Evolutionary conservation across 345 rosid species (phyloP), one percentile per base, ranked within the genome.

Genomic region (Noccaea caerulescens): DNA sequence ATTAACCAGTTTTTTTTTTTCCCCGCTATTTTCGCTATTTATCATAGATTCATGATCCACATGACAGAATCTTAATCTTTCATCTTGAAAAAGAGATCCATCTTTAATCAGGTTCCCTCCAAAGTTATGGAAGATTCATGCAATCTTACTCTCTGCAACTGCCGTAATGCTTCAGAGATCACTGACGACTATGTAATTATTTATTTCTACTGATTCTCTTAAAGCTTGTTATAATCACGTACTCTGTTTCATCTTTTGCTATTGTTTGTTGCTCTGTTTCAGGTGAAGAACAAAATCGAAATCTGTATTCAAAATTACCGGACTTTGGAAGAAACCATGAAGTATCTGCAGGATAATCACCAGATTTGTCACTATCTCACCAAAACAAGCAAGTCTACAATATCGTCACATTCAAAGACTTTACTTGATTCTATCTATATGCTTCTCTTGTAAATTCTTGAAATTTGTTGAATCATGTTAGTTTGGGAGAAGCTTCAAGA

Each of bases 401-500:
- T 1, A 7, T 23, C 11, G 23, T 9, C 6, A 54, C 11, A 47
- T 18, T 49, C 16, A 1, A 30, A 25, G 33, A 16, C 44, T 14
- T 36, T 16, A 14, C 18, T 37, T 57, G 44, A 37, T 56, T 56
- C 42, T 37, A 3, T 10, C 54, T 20, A 13, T 18, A 50, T 4
- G 54, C 6, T 8, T 65, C 9, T 37, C 13, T 37, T 58, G 6
- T 56, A 12, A 57, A 3, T 1, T 3, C 30, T 18, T 10, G 25
- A 23, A 6, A 23, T 64, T n/a, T 63, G 45, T 45, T 14, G 30
- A 27, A 27, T 27, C 25, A 4, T 53, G 27, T 41, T 55, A 72
- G 76, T 63, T 63, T 72, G 76, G 76, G 69, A 72, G 39, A 9
- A 13, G n/a, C 70, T 72, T 63, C 20, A 47, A 14, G 12, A 7